Evolutionary conservation across 306 rosid genomes (phyloP), one percentile per base, ranked within the genome.

Genomic region (Casuarina equisetifolia): DNA sequence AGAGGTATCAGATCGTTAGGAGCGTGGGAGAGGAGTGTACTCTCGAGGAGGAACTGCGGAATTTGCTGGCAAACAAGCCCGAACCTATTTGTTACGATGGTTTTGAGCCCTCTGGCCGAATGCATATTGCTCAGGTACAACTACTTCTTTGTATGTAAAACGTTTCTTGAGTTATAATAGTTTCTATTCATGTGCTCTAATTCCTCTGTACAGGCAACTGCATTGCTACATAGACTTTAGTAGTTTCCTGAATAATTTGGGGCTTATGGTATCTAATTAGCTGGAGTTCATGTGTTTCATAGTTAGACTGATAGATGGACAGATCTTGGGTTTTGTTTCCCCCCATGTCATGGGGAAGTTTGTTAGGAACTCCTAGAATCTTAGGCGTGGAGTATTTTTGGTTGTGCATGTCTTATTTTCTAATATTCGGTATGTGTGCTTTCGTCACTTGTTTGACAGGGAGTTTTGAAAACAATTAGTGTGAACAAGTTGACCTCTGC

Each of bases 81-180:
- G 91, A 88, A 39, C 96, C 96, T 0, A 44, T 92, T 58, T 92
- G 97, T 83, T 94, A 94, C 32, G 98, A 94, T 12, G 97, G 98
- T 2, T 94, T 94, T 13, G 97, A 94, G 71, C 97, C 98, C 44
- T 92, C 97, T 10, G 97, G 98, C 2, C 82, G 97, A 72, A 94
- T 94, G 98, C 98, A 94, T 82, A 92, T 94, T 68, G 97, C 98
- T 75, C 97, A 94, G 96, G 98, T 91, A 67, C 4, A 16, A 45
- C 42, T 11, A 39, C 16, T 12, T 69, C 3, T 25, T 7, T 48
- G 51, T 48, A 11, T 58, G 3, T 58, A 13, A 19, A 58, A 25
- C 20, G 9, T 4, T 25, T 57, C 25, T 57, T 2, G 4, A 9
- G 36, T 57, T 25, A 20, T 57, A 19, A 57, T 20, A 6, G 10